phyloP scores from a whole-genome alignment of 257 asterid genomes.

The Plantago major region DNA sequence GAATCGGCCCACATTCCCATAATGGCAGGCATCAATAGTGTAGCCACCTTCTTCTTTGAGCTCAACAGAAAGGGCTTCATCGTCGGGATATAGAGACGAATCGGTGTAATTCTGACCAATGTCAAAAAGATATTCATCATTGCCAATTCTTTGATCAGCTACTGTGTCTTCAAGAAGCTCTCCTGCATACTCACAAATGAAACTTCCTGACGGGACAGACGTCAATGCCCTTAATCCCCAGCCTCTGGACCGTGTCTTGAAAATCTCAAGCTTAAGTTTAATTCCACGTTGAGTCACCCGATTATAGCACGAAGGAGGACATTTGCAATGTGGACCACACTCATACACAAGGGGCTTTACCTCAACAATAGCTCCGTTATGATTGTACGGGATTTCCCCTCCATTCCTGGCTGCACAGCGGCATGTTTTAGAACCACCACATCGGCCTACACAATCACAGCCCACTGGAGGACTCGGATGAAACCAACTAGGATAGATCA shows the following conservation, averaged over 20 bases:
- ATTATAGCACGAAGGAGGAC: slow-evolving; percentile 89
- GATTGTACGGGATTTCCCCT: slow-evolving; percentile 76
- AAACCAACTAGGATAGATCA: slow-evolving; percentile 59
- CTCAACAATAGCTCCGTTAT: slow-evolving; percentile 75
- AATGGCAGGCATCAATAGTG: slow-evolving; percentile 72
- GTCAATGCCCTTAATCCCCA: slow-evolving; percentile 85
- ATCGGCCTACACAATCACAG: slow-evolving; percentile 65
- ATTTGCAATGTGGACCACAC: slow-evolving; percentile 82
- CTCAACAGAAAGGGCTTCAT: slow-evolving; percentile 25
- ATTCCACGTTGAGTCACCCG: slow-evolving; percentile 72
- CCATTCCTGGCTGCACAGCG: slow-evolving; percentile 57
- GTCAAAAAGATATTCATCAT: slow-evolving; percentile 87
- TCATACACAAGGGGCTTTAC: slow-evolving; percentile 64
- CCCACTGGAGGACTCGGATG: slow-evolving; percentile 40
- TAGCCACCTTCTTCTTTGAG: slow-evolving; percentile 47
- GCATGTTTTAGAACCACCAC: slow-evolving; percentile 55
- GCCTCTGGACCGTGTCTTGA: slow-evolving; percentile 75
- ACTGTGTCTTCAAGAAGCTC: slow-evolving; percentile 83
- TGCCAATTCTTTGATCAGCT: slow-evolving; percentile 68
- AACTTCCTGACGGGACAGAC: slow-evolving; percentile 79
- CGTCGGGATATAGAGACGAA: slow-evolving; percentile 31
- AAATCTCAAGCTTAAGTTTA: slow-evolving; percentile 60
- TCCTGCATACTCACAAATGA: slow-evolving; percentile 85
- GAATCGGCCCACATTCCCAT: slow-evolving; percentile 80
- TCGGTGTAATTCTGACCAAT: slow-evolving; percentile 55